Percentiles rank a stretch among this genome's conserved stretches.
phyloP scores from a whole-genome alignment of 2,329 filamentous ascomycete species.

The Xylariaceae sp. region DNA sequence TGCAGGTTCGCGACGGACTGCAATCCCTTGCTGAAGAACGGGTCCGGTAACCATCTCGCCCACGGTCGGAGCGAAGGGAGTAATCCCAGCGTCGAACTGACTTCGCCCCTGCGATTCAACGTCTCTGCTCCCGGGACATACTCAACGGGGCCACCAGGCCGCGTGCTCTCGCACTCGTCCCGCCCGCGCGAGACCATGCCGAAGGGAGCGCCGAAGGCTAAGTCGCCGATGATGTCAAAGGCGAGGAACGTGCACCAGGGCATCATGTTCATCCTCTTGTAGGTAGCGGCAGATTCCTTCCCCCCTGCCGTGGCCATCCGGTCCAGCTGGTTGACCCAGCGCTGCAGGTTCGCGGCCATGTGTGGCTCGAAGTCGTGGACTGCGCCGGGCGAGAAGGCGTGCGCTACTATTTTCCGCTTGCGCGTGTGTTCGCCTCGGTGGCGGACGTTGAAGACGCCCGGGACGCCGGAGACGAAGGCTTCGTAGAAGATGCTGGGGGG shows the following conservation, averaged over 20 bases:
- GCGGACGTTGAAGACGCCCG: slow-evolving; percentile 10
- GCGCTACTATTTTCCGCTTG: slow-evolving; percentile 13
- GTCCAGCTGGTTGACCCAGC: slow-evolving; percentile 12
- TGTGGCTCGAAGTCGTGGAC: slow-evolving; percentile 16
- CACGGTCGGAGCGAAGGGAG: slow-evolving; percentile 13
- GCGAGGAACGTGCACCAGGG: slow-evolving; percentile 14
- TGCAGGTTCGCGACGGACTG: slow-evolving; percentile 9
- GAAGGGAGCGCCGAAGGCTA: slow-evolving; percentile 13
- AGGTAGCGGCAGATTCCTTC: slow-evolving; percentile 8
- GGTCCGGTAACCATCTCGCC: slow-evolving; percentile 12
- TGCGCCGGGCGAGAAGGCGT: slow-evolving; percentile 14
- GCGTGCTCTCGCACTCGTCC: slow-evolving; percentile 10
- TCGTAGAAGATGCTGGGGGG: slow-evolving; percentile 14
- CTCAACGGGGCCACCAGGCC: slow-evolving; percentile 1
- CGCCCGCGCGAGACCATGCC: slow-evolving; percentile 14
- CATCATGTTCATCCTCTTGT: slow-evolving; percentile 10
- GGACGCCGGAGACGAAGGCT: slow-evolving; percentile 11
- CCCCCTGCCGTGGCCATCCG: slow-evolving; percentile 3
- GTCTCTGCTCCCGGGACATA: slow-evolving; percentile 13
- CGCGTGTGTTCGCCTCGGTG: slow-evolving; percentile 13
- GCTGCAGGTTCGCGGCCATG: slow-evolving; percentile 13
- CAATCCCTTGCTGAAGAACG: slow-evolving; percentile 12
- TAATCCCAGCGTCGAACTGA: slow-evolving; percentile 8
- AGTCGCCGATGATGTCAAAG: slow-evolving; percentile 15
- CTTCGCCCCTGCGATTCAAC: slow-evolving; percentile 13